phyloP scores from a whole-genome alignment of 2,329 filamentous ascomycete genomes.

The Rhytidhysteron rufulum region DNA sequence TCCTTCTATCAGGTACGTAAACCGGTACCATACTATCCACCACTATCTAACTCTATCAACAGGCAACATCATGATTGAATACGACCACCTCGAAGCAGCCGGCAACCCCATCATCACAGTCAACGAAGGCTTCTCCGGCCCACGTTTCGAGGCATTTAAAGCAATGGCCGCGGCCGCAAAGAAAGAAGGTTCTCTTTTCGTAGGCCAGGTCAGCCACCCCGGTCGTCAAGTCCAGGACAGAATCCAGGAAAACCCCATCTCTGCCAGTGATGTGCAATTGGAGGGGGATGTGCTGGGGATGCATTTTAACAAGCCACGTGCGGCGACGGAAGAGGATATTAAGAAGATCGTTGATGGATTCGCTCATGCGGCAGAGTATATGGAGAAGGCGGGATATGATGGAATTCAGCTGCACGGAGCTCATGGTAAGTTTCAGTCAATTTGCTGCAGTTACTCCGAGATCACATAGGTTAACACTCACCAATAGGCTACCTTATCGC shows the following conservation, averaged over 20 bases:
- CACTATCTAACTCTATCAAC: too few relatives aligned
- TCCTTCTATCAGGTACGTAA: conserved; percentile 58
- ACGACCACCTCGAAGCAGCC: conserved; percentile 55
- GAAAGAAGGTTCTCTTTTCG: conserved; percentile 54
- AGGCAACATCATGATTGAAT: conserved; percentile 64
- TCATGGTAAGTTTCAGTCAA: conserved; percentile 28
- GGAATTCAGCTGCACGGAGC: conserved; percentile 47
- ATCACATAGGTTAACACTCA: background rate
- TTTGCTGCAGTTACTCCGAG: too few relatives aligned
- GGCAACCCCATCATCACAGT: conserved; percentile 60
- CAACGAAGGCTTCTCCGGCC: conserved; percentile 49
- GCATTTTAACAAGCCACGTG: conserved; percentile 52
- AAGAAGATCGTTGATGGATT: conserved; percentile 56
- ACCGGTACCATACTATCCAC: too few relatives aligned
- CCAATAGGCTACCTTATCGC: conserved; percentile 39
- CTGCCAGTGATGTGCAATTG: conserved; percentile 44
- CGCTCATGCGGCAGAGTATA: conserved; percentile 59
- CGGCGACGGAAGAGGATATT: conserved; percentile 55
- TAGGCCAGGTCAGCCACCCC: conserved; percentile 61
- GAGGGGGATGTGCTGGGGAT: conserved; percentile 37
- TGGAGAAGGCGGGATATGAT: conserved; percentile 58
- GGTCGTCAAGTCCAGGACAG: conserved; percentile 51
- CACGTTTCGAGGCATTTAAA: conserved; percentile 59
- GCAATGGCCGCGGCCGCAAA: conserved; percentile 54
- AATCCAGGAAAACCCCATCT: conserved; percentile 49